Conservation (phyloP, 352 stramenopile species). For the Globisporangium yorkense region DNA sequence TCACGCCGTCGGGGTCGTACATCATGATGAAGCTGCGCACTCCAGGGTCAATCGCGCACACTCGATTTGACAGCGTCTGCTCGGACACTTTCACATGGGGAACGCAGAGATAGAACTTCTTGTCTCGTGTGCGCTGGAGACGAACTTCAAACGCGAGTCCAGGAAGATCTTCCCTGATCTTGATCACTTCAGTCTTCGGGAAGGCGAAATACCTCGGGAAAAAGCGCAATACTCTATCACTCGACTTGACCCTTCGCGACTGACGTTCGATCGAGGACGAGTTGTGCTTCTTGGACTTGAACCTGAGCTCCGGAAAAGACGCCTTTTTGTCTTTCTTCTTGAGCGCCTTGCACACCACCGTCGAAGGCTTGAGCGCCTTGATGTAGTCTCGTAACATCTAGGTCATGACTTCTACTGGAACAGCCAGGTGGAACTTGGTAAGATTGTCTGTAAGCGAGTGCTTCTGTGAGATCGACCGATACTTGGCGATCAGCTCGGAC, state of each 20-base stretch:
- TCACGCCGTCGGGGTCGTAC: too few species aligned
- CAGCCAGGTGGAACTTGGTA: constrained; percentile 9
- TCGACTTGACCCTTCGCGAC: not conserved
- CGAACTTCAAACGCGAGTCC: constrained; percentile 7
- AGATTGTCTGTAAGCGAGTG: constrained; percentile 8
- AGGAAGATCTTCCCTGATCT: constrained; percentile 6
- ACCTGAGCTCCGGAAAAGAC: constrained; percentile 6
- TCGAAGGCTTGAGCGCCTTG: constrained; percentile 11
- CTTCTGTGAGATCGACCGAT: constrained; percentile 9
- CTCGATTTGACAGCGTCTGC: constrained; percentile 4
- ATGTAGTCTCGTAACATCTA: constrained; percentile 12
- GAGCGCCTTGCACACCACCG: constrained; percentile 1
- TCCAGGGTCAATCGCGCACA: constrained; percentile 14
- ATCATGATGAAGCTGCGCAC: too few species aligned
- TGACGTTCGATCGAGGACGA: constrained; percentile 5
- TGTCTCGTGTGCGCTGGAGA: constrained; percentile 11
- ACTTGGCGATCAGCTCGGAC: constrained; percentile 1
- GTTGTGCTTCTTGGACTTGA: constrained; percentile 14
- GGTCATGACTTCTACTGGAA: constrained; percentile 6
- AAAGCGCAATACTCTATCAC: constrained; percentile 2
- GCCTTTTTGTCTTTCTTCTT: constrained; percentile 9
- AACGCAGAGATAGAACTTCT: constrained; percentile 14
- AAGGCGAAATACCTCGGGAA: constrained; percentile 12
- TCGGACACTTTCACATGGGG: constrained; percentile 2
- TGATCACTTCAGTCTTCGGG: constrained; percentile 8